These are phyloP conservation scores for Ceratobasidium sp. DNA, from an alignment of 1,284 basidiomycete genomes.

Conservation along the genomic window DNA sequence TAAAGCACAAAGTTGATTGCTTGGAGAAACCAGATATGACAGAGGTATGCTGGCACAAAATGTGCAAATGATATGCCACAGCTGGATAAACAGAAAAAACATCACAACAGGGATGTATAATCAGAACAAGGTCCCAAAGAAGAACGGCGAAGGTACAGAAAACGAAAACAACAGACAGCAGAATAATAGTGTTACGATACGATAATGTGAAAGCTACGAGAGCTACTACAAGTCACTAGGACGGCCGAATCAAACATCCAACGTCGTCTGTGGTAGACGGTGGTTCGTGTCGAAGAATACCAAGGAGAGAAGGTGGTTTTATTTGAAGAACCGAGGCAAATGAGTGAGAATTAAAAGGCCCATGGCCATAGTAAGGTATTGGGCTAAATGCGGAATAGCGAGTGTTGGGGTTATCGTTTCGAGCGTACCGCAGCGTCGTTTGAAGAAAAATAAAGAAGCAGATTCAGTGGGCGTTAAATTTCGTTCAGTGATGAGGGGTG, in stretches of 20 bases:
- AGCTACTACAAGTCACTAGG: conserved; percentile 43
- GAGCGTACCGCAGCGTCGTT: conserved; percentile 46
- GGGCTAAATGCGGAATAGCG: conserved; percentile 29
- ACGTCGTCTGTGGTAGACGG: conserved; percentile 29
- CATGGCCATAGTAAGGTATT: conserved; percentile 32
- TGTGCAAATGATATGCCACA: conserved; percentile 18
- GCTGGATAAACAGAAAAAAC: conserved; percentile 37
- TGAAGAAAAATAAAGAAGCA: not conserved
- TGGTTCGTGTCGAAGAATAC: conserved; percentile 39
- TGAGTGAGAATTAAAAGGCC: conserved; percentile 40
- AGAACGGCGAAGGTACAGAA: conserved; percentile 44
- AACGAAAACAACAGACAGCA: conserved; percentile 37
- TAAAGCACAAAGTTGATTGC: conserved; percentile 42
- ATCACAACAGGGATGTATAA: conserved; percentile 38
- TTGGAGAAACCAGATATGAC: conserved; percentile 32
- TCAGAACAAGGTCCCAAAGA: conserved; percentile 38
- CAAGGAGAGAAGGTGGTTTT: conserved; percentile 24
- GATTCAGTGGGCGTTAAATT: conserved; percentile 43
- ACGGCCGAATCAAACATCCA: conserved; percentile 42
- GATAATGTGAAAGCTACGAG: conserved; percentile 26
- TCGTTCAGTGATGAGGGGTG: conserved; percentile 30
- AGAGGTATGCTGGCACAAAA: conserved; percentile 17
- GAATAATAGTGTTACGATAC: conserved; percentile 44
- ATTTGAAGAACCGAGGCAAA: conserved; percentile 31
- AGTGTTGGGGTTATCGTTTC: conserved; percentile 40